These are phyloP conservation scores for Tolypocladium album DNA, from an alignment of 2,329 filamentous ascomycete species.

Conservation along the genomic window DNA sequence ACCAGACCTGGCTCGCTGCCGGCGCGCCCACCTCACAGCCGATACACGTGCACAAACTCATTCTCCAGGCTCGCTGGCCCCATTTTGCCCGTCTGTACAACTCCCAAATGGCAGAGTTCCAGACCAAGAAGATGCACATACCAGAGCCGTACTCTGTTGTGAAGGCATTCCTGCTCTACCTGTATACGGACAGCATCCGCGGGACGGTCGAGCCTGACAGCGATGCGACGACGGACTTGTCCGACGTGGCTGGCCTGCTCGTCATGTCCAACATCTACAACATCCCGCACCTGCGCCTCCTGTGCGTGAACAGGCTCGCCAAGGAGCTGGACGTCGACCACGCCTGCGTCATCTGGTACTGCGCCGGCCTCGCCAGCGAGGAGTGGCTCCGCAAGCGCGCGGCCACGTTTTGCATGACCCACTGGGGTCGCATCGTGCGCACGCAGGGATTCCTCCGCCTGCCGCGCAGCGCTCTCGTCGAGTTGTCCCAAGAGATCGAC, in stretches of 20 bases:
- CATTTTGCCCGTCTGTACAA: slow-evolving; percentile 90
- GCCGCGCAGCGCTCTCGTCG: slow-evolving; percentile 69
- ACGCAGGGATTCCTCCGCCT: slow-evolving; percentile 78
- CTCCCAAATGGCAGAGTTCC: slow-evolving; percentile 93
- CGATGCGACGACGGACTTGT: slow-evolving; percentile 65
- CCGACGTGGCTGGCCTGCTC: slow-evolving; percentile 84
- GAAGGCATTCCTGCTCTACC: slow-evolving; percentile 87
- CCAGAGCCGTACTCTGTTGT: slow-evolving; percentile 93
- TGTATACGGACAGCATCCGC: slow-evolving; percentile 90
- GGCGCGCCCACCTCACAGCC: slow-evolving; percentile 62
- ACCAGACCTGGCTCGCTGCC: slow-evolving; percentile 47
- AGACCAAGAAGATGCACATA: slow-evolving; percentile 95
- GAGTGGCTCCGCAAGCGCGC: slow-evolving; percentile 88
- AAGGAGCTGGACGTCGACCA: slow-evolving; percentile 91
- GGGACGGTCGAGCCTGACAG: slow-evolving; percentile 39
- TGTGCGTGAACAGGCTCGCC: slow-evolving; percentile 83
- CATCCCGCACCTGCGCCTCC: slow-evolving; percentile 80
- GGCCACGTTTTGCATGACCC: slow-evolving; percentile 77
- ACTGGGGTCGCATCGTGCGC: slow-evolving; percentile 91
- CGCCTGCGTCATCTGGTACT: slow-evolving; percentile 93
- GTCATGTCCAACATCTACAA: slow-evolving; percentile 99
- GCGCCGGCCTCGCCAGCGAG: slow-evolving; percentile 79
- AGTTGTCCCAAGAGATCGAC: slow-evolving; percentile 88
- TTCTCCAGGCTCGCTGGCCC: slow-evolving; percentile 90
- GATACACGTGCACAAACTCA: slow-evolving; percentile 91